Evolutionary conservation across 305 asterid genomes (phyloP).

Genomic region (Nicotiana rustica): DNA sequence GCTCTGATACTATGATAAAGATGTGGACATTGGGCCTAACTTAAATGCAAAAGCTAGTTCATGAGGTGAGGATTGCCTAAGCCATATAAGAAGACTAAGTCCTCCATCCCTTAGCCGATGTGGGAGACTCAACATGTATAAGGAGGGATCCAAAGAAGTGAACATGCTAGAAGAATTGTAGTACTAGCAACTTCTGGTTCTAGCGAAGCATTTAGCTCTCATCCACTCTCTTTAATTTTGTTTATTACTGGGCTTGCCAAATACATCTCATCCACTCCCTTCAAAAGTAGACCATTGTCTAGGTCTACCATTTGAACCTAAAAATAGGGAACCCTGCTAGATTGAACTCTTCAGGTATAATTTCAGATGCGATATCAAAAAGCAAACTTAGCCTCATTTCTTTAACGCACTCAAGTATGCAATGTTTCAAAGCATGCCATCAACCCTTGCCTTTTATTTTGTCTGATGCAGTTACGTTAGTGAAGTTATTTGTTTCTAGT

Average conservation of each 20-base stretch:
- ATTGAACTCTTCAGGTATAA: not conserved
- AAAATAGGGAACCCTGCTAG: not conserved
- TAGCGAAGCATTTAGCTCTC: not conserved
- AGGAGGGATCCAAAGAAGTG: not conserved
- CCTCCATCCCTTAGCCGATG: too few relatives aligned
- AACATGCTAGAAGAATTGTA: conserved; percentile 18
- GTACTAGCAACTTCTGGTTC: conserved; percentile 2
- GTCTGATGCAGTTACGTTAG: not conserved
- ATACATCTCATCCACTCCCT: conserved; percentile 10
- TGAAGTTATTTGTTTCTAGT: not conserved
- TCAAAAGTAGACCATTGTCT: not conserved
- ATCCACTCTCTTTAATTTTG: not conserved
- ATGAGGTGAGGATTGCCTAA: too few relatives aligned
- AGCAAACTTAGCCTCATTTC: not conserved
- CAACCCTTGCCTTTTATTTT: not conserved
- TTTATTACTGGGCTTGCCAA: not conserved
- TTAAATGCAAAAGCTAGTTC: too few relatives aligned
- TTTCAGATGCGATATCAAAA: not conserved
- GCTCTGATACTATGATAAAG: too few relatives aligned
- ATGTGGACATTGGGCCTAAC: too few relatives aligned
- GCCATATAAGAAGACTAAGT: too few relatives aligned
- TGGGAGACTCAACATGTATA: too few relatives aligned
- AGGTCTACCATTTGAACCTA: conserved; percentile 19
- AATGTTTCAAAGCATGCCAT: not conserved
- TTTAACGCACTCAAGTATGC: not conserved